These are phyloP conservation scores for Myochromella boudieri DNA, from an alignment of 768 basidiomycete species.

Conservation along the genomic window DNA sequence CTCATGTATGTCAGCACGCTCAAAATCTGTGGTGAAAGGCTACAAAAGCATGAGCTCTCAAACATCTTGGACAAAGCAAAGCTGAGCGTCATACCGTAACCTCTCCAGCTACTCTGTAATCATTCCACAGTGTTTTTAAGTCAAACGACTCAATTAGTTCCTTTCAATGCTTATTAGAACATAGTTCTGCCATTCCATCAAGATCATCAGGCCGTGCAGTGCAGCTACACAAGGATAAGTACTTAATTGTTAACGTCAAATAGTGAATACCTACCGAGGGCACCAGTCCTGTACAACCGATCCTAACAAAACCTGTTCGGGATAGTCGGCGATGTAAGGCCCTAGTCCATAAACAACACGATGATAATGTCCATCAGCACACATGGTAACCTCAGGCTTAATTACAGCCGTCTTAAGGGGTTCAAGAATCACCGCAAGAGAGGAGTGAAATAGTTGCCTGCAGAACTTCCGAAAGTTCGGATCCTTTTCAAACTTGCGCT, in stretches of 20 bases:
- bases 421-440: too few species aligned
- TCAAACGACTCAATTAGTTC: background rate
- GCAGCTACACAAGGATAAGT: background rate
- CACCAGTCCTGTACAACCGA: slow-evolving; percentile 35
- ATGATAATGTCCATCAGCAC: slow-evolving; percentile 28
- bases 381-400: slow-evolving; percentile 24
- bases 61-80: background rate
- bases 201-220: slow-evolving; percentile 4
- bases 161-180: background rate
- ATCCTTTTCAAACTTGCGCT: too few species aligned
- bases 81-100: background rate
- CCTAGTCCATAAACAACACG: slow-evolving; percentile 28
- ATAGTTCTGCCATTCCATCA: background rate
- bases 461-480: too few species aligned
- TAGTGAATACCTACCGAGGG: slow-evolving; percentile 2
- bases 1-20: too few species aligned
- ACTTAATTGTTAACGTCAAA: background rate
- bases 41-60: background rate
- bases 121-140: background rate
- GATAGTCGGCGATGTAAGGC: slow-evolving; percentile 38
- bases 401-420: too few species aligned
- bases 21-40: slow-evolving; percentile 10
- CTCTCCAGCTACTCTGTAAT: slow-evolving; percentile 5
- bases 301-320: slow-evolving; percentile 30
- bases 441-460: too few species aligned